These are phyloP conservation scores for Posidonia oceanica DNA, from an alignment of 116 monocot species.

Conservation along the genomic window DNA sequence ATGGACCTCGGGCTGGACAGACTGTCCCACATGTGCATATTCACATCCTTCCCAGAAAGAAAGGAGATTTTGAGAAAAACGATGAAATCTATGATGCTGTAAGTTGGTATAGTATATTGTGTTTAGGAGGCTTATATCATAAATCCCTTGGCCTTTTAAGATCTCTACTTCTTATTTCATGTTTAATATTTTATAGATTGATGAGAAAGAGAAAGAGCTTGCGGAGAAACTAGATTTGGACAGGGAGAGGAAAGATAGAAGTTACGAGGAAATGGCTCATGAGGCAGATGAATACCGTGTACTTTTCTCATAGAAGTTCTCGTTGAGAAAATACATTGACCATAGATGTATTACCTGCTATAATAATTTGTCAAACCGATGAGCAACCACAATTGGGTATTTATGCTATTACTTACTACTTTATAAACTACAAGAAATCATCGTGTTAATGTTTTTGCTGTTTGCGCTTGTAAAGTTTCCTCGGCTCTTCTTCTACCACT, in stretches of 20 bases:
- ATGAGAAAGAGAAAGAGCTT: slow-evolving; percentile 69
- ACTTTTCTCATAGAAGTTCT: slow-evolving; percentile 38
- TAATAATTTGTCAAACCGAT: neutral
- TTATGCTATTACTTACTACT: neutral
- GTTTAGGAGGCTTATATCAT: neutral
- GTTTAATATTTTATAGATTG: slow-evolving; percentile 25
- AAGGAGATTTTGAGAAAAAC: slow-evolving; percentile 82
- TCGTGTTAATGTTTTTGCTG: too few relatives aligned
- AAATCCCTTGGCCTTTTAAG: neutral
- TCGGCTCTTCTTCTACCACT: too few relatives aligned
- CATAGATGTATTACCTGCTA: neutral
- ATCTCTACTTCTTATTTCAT: neutral
- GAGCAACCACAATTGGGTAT: neutral
- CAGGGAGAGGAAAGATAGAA: slow-evolving; percentile 62
- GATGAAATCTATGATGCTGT: slow-evolving; percentile 97
- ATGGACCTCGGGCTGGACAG: slow-evolving; percentile 88
- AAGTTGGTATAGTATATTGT: slow-evolving; percentile 6
- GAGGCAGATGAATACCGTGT: slow-evolving; percentile 74
- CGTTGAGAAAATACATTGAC: neutral
- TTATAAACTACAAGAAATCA: too few relatives aligned
- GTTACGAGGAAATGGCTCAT: slow-evolving; percentile 59
- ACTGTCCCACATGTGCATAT: slow-evolving; percentile 91
- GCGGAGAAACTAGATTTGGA: slow-evolving; percentile 86
- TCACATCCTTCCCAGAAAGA: slow-evolving; percentile 68
- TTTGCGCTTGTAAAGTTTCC: too few relatives aligned